A percentile compares a stretch with the other conserved stretches of the same genome.
Conservation (phyloP, 345 rosid species). For the Lagerstroemia speciosa region DNA sequence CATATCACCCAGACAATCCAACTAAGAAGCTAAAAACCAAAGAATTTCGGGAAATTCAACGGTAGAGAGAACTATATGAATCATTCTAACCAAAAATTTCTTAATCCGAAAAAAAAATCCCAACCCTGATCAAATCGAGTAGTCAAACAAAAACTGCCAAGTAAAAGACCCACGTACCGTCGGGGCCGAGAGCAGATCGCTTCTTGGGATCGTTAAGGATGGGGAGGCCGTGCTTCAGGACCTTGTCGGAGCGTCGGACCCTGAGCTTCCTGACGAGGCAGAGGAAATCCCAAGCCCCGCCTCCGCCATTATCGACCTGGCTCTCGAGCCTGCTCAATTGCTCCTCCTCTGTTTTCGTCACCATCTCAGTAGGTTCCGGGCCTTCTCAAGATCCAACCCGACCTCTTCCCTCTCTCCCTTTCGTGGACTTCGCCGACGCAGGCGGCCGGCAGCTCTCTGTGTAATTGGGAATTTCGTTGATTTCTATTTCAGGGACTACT, state of each 20-base stretch:
- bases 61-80: neutral
- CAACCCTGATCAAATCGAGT: neutral
- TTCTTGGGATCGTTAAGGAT: slow-evolving; percentile 71
- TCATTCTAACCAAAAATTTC: too few species aligned
- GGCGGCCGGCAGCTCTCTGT: neutral
- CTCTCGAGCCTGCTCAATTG: slow-evolving; percentile 62
- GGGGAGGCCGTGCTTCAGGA: slow-evolving; percentile 72
- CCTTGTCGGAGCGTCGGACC: slow-evolving; percentile 86
- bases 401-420: neutral
- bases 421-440: neutral
- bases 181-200: slow-evolving; percentile 75
- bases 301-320: slow-evolving; percentile 95
- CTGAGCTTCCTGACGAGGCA: slow-evolving; percentile 87
- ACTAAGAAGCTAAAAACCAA: neutral
- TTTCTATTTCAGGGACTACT: slow-evolving; percentile 3
- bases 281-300: slow-evolving; percentile 95
- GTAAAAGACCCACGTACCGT: slow-evolving; percentile 30
- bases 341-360: slow-evolving; percentile 80
- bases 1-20: neutral
- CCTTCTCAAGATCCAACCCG: neutral
- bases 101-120: too few species aligned
- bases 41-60: neutral
- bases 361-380: slow-evolving; percentile 32
- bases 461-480: neutral
- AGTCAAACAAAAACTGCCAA: neutral